These are phyloP conservation scores for Gamarada debralockiae DNA, from an alignment of 495 filamentous ascomycete species.

Conservation along the genomic window DNA sequence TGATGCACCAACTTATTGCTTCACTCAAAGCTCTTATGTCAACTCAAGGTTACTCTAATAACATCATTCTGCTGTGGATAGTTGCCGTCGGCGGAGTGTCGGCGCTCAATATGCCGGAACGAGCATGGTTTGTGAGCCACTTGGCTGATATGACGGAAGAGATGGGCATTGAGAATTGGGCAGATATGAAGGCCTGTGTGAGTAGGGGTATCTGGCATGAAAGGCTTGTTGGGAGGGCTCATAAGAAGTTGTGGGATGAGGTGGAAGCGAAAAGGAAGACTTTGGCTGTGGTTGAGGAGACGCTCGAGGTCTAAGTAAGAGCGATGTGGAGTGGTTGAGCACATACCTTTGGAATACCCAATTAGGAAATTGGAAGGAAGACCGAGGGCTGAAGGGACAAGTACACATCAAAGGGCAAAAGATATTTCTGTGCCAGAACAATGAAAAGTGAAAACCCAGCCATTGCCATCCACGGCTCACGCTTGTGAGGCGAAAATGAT, in stretches of 20 bases:
- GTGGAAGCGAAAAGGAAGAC: not conserved
- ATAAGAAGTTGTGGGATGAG: conserved; percentile 12
- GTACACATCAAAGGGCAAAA: too few species aligned
- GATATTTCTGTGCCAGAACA: too few species aligned
- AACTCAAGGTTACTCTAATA: not conserved
- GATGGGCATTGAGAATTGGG: conserved; percentile 9
- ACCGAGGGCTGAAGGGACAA: too few species aligned
- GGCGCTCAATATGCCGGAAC: not conserved
- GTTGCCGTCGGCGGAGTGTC: conserved; percentile 6
- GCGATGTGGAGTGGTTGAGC: too few species aligned
- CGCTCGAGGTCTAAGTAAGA: too few species aligned
- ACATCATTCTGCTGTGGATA: conserved; percentile 4
- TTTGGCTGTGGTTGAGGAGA: too few species aligned
- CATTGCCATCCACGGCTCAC: too few species aligned
- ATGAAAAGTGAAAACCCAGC: too few species aligned
- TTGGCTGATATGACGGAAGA: not conserved
- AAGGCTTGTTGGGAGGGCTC: not conserved
- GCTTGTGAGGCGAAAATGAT: too few species aligned
- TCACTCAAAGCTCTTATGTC: not conserved
- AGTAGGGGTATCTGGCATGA: conserved; percentile 11
- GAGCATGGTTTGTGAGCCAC: conserved; percentile 12
- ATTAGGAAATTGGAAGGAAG: too few species aligned
- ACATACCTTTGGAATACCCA: too few species aligned
- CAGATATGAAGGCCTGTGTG: not conserved
- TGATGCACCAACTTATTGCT: not conserved